Evolutionary conservation across 192 early-diverging fungal genomes (phyloP), one percentile per base, ranked within the genome.

Genomic region (Coemansia furcata): DNA sequence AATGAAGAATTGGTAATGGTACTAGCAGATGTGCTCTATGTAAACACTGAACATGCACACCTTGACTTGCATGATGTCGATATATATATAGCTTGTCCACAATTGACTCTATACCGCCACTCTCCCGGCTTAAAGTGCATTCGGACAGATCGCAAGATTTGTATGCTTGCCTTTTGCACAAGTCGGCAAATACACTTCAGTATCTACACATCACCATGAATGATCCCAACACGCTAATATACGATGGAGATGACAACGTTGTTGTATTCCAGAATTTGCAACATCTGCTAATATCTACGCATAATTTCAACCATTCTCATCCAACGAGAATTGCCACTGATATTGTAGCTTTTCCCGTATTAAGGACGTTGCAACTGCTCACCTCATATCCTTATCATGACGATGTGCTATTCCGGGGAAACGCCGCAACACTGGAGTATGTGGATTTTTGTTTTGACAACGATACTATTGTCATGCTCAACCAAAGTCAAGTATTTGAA

Each of bases 331-430:
- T 2, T 17, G 15, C 1, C 10, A 5, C 14, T 5, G 36, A 38
- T 11, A 21, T 19, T 29, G 49, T 15, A n/a, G 49, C 50, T 4
- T 65, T 65, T 54, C 63, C 63, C 2, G 26, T 15, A 6, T 49
- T 65, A 3, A 12, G 39, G 15, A 10, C 4, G 4, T 2, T 32
- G 14, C 9, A 11, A 3, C 26, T 65, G 3, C 6, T n/a, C 12
- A 15, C 33, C 0, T 4, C 46, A 7, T 65, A 65, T 23, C 63
- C 63, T 23, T 65, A 54, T 3, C 3, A 30, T 38, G 32, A 54
- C 32, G 63, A 65, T 40, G 38, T 40, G 10, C 33, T 65, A 33
- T 54, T 65, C 6, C 49, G 21, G 8, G 63, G 50, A 21, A 65
- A 65, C 33, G 30, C 21, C 14, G 47, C 21, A 11, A 57, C 64